Percentiles rank a stretch among this genome's conserved stretches.
phyloP scores from a whole-genome alignment of 2,329 filamentous ascomycete species.

The Tolypocladium album region DNA sequence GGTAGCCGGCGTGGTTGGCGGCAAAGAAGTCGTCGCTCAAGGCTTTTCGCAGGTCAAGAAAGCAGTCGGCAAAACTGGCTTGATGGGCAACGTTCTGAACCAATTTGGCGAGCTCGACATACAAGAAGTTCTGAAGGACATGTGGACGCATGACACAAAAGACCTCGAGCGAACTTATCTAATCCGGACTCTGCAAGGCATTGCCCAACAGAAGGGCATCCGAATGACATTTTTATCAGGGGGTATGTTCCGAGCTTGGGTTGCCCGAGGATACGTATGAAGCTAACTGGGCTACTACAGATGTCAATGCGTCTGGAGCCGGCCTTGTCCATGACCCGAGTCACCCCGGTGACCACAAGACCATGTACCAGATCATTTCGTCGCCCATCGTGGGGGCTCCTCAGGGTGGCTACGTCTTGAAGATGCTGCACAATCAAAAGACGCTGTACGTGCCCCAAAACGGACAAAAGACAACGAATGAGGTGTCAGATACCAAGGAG shows the following conservation, averaged over 20 bases:
- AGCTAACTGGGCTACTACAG: slow-evolving; percentile 22
- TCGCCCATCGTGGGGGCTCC: slow-evolving; percentile 87
- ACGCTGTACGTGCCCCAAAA: slow-evolving; percentile 85
- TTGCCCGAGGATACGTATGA: too few species aligned
- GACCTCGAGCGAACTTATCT: slow-evolving; percentile 94
- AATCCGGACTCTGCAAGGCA: slow-evolving; percentile 89
- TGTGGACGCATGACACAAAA: slow-evolving; percentile 98
- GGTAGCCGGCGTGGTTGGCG: slow-evolving; percentile 89
- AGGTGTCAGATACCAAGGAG: slow-evolving; percentile 86
- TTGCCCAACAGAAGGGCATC: slow-evolving; percentile 87
- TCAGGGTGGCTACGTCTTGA: slow-evolving; percentile 74
- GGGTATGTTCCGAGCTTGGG: slow-evolving; percentile 33
- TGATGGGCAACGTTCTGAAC: slow-evolving; percentile 93
- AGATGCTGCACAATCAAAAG: slow-evolving; percentile 92
- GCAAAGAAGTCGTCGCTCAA: slow-evolving; percentile 82
- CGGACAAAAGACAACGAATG: slow-evolving; percentile 63
- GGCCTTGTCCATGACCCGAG: slow-evolving; percentile 89
- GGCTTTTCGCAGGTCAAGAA: slow-evolving; percentile 95
- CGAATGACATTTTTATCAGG: slow-evolving; percentile 96
- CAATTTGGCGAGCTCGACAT: slow-evolving; percentile 95
- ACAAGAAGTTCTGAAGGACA: slow-evolving; percentile 85
- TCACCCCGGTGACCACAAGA: slow-evolving; percentile 89
- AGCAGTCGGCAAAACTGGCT: slow-evolving; percentile 84
- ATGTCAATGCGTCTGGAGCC: slow-evolving; percentile 83
- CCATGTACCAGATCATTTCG: slow-evolving; percentile 97